Base-by-base conservation (phyloP, 495 filamentous ascomycete genomes). In the Hyaloscypha variabilis region DNA sequence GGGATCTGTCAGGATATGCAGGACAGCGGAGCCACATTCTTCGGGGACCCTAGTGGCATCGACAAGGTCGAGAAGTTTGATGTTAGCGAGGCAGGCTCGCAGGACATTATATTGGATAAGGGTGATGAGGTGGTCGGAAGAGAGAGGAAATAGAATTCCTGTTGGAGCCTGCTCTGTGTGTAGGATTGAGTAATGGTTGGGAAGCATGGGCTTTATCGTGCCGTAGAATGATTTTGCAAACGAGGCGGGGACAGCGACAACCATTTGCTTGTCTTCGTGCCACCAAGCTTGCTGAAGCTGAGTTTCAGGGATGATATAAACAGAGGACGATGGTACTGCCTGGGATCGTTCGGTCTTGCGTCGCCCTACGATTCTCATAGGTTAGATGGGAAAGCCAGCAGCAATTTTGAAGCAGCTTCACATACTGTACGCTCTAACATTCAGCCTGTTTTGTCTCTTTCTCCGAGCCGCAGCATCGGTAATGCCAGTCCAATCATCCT, bases 31-130 rank as follows among this genome's bases (percentile, higher is more conserved):
- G 34, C 60, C 62, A 50, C 74, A 78, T 62, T 74, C 70, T 11
- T 51, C 55, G 24, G 67, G 53, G 61, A 51, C 31, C 34, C 69
- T 71, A 62, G 52, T 60, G 25, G 71, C 60, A 49, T 70, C 70
- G 55, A 71, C 67, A 39, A 21, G 36, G 26, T 69, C 67, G 39
- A 81, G 61, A 2, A 81, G 60, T 58, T 34, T 70, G 34, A 71
- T 70, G 65, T 81, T 81, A 67, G 69, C 65, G 60, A 70, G 66
- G n/a, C 71, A 52, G 61, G 77, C 79, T 56, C 77, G 75, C 57
- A 81, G 72, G 63, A 74, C 73, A 63, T 81, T 81, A 73, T 66
- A 80, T 66, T 81, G 79, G 23, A 80, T 69, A 25, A 81, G 74
- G 6, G 75, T 76, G 58, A 79, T 77, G 29, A 80, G 76, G 58